A percentile compares a stretch with the other conserved stretches of the same genome.
Evolutionary conservation across 129 eudicot species (phyloP).

Genomic region (Tagetes erecta): DNA sequence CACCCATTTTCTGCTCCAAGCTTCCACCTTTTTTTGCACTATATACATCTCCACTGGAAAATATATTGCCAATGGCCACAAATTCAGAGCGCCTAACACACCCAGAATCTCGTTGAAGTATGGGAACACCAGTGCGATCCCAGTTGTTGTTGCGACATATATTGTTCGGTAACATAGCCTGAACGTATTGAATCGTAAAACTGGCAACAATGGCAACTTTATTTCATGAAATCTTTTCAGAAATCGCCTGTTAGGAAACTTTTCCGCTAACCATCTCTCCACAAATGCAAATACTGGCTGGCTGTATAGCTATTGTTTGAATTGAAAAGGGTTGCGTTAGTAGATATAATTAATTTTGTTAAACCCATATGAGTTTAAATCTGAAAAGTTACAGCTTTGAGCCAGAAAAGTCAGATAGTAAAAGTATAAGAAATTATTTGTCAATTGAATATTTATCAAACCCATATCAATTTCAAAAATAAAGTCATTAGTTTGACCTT

Average conservation of each 20-base stretch:
- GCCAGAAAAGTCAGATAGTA: neutral
- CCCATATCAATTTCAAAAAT: neutral
- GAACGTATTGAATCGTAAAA: slow-evolving; percentile 31
- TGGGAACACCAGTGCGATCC: slow-evolving; percentile 57
- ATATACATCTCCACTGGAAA: slow-evolving; percentile 85
- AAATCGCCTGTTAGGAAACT: slow-evolving; percentile 44
- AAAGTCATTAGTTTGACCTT: slow-evolving; percentile 9
- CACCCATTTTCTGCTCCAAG: slow-evolving; percentile 60
- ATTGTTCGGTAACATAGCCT: slow-evolving; percentile 53
- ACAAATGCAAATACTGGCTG: slow-evolving; percentile 57
- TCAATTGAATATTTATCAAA: neutral
- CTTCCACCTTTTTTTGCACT: slow-evolving; percentile 46
- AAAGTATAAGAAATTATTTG: neutral
- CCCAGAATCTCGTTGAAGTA: slow-evolving; percentile 74
- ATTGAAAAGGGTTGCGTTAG: slow-evolving; percentile 15
- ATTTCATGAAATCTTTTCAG: slow-evolving; percentile 37
- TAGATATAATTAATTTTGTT: neutral
- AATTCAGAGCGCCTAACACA: slow-evolving; percentile 65
- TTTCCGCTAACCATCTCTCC: slow-evolving; percentile 42
- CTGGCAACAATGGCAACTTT: slow-evolving; percentile 37
- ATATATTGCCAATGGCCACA: slow-evolving; percentile 79
- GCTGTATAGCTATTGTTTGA: slow-evolving; percentile 47
- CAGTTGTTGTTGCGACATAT: slow-evolving; percentile 47
- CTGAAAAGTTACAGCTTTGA: neutral
- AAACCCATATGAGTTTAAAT: neutral